Base-by-base conservation (phyloP, 2,329 filamentous ascomycete species). In the Nemania sp. region DNA sequence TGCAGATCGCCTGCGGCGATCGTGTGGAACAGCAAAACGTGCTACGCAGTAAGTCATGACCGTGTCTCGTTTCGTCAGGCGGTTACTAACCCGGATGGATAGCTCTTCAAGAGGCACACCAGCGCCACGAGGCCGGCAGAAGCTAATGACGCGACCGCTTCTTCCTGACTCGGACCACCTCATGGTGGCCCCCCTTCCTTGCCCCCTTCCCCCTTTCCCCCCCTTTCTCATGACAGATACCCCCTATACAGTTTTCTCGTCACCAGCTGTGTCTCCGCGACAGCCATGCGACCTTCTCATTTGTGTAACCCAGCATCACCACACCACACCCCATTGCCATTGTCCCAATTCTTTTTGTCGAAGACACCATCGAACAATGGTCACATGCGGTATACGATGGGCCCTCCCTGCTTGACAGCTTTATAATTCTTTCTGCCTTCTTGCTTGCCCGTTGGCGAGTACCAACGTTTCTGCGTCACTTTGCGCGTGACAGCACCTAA, bases 1-100 rank as follows among this genome's bases (percentile, higher is more conserved):
- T 89, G 59, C 86, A 89, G 70, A 76, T 89, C 68, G 86, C 86
- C 20, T 89, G 87, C 65, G 85, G 85, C 73, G 85, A 87, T 72
- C 80, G 85, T 56, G 75, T 78, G 25, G 83, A 85, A 12, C 86
- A 89, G 74, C 72, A 78, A 59, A 79, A 79, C 56, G 77, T 86
- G 35, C 71, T 89, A 54, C 75, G 79, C 50, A 78, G 83, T 86
- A 74, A 79, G 83, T 79, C 20, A 42, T 43, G 2, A 12, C 39
- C 15, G 2, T 29, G 20, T 15, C 7, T 20, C 17, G 17, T 46
- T 17, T 5, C 21, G 1, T 18, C 15, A 2, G 18, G 21, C 25
- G 15, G 29, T 4, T 51, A 59, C 74, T 77, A 62, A 78, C 67
- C 67, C 7, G 15, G 35, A 11, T n/a, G 18, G 18, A 10, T 46